Conservation (phyloP, 108 stramenopile species). For the Cyclotella baltica region DNA sequence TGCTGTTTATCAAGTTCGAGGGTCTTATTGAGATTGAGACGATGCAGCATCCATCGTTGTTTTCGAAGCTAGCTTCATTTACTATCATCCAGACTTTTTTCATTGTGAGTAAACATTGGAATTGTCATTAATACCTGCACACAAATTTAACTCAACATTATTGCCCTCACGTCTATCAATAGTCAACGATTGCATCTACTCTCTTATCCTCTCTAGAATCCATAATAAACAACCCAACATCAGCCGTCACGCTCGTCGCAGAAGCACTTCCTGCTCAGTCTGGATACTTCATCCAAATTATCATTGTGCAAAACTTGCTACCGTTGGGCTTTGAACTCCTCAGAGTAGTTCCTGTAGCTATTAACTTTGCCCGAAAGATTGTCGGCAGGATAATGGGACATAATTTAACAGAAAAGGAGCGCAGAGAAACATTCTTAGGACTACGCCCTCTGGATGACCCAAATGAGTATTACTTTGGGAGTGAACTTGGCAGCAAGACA, state of each 20-base stretch:
- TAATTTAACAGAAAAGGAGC: slow-evolving; percentile 69
- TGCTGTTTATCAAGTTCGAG: slow-evolving; percentile 52
- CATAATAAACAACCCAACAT: slow-evolving; percentile 42
- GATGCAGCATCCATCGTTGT: slow-evolving; percentile 62
- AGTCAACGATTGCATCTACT: slow-evolving; percentile 61
- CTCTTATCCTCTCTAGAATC: slow-evolving; percentile 45
- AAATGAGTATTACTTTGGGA: slow-evolving; percentile 54
- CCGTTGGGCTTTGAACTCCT: slow-evolving; percentile 62
- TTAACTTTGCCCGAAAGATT: slow-evolving; percentile 45
- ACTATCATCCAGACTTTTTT: slow-evolving; percentile 83
- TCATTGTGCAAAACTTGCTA: slow-evolving; percentile 63
- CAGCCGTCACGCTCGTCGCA: slow-evolving; percentile 55
- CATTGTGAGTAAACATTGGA: slow-evolving; percentile 48
- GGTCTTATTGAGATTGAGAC: slow-evolving; percentile 60
- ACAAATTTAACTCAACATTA: not conserved
- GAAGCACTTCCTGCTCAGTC: slow-evolving; percentile 60
- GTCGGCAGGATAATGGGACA: slow-evolving; percentile 54
- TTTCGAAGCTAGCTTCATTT: slow-evolving; percentile 66
- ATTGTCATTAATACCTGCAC: not conserved
- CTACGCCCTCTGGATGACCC: slow-evolving; percentile 63
- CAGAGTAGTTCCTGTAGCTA: slow-evolving; percentile 52
- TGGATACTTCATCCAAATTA: slow-evolving; percentile 65
- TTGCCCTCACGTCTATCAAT: not conserved
- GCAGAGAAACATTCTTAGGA: slow-evolving; percentile 54
- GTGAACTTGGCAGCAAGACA: slow-evolving; percentile 32